These are phyloP conservation scores for Colletotrichum agaves DNA, from an alignment of 2,329 filamentous ascomycete genomes.

Conservation along the genomic window DNA sequence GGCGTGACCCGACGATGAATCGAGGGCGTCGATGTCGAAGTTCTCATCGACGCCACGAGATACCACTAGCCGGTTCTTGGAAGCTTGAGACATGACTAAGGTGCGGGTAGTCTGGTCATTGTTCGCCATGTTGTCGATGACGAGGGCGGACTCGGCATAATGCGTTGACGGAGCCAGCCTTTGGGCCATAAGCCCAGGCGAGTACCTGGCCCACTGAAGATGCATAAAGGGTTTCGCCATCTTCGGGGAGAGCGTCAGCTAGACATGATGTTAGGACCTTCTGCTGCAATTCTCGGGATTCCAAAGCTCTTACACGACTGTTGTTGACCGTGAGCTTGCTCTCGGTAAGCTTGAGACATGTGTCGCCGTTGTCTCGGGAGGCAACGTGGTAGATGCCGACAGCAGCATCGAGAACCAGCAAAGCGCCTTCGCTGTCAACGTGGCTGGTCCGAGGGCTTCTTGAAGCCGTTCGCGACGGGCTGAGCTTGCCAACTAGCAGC, in stretches of 20 bases:
- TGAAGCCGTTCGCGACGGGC: conserved; percentile 54
- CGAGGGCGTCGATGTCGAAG: conserved; percentile 65
- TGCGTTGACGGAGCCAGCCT: conserved; percentile 56
- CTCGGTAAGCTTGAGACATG: conserved; percentile 52
- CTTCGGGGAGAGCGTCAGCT: conserved; percentile 64
- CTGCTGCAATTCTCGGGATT: neutral
- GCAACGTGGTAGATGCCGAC: conserved; percentile 54
- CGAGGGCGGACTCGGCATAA: conserved; percentile 60
- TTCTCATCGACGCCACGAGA: conserved; percentile 73
- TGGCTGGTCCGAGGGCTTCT: conserved; percentile 56
- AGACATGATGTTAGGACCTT: neutral
- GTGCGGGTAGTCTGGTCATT: conserved; percentile 74
- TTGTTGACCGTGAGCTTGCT: conserved; percentile 48
- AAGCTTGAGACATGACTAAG: conserved; percentile 67
- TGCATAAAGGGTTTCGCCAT: conserved; percentile 65
- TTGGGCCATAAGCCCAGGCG: conserved; percentile 73
- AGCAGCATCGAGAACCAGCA: conserved; percentile 58
- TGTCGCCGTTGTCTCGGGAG: conserved; percentile 54
- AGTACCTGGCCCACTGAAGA: conserved; percentile 70
- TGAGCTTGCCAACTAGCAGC: conserved; percentile 57
- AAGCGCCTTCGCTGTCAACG: conserved; percentile 56
- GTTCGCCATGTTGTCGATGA: conserved; percentile 60
- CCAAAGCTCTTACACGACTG: conserved; percentile 44
- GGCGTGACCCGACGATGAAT: conserved; percentile 67
- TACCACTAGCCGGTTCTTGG: conserved; percentile 69